These are phyloP conservation scores for Eutrema salsugineum DNA, from an alignment of 441 rosid genomes.

Conservation along the genomic window DNA sequence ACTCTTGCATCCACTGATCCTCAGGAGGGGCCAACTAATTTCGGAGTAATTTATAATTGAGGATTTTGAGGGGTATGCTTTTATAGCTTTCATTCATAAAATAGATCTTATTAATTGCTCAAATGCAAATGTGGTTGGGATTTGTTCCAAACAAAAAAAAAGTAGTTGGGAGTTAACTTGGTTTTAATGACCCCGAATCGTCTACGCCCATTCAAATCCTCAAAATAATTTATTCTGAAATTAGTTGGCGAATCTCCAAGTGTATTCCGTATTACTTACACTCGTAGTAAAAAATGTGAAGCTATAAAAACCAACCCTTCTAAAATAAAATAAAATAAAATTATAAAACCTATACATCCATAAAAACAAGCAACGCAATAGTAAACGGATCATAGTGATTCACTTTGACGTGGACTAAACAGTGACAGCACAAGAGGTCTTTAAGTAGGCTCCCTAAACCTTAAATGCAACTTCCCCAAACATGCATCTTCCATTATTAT, in stretches of 20 bases:
- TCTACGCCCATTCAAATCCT: conserved; percentile 5
- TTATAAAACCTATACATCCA: not conserved
- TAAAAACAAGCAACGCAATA: not conserved
- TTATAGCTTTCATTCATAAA: not conserved
- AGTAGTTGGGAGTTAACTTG: conserved; percentile 24
- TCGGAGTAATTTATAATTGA: too few species aligned
- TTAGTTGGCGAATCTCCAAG: conserved; percentile 21
- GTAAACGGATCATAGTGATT: not conserved
- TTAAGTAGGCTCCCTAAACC: not conserved
- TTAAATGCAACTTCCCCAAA: conserved; percentile 14
- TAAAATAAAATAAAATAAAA: too few species aligned
- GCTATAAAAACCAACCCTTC: too few species aligned
- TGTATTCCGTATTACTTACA: not conserved
- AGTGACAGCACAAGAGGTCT: conserved; percentile 18
- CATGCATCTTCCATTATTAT: not conserved
- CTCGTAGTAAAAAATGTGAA: not conserved
- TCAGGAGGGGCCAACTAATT: too few species aligned
- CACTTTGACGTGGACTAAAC: conserved; percentile 6
- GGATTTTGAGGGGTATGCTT: not conserved
- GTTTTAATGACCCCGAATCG: conserved; percentile 20
- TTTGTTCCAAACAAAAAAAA: too few species aligned
- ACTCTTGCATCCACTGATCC: too few species aligned
- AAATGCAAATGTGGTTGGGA: conserved; percentile 25
- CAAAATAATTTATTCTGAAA: not conserved
- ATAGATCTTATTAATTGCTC: conserved; percentile 7